A percentile compares a stretch with the other conserved stretches of the same genome.
Evolutionary conservation across 2,329 filamentous ascomycete genomes (phyloP).

Genomic region (Fusarium incarnatum): DNA sequence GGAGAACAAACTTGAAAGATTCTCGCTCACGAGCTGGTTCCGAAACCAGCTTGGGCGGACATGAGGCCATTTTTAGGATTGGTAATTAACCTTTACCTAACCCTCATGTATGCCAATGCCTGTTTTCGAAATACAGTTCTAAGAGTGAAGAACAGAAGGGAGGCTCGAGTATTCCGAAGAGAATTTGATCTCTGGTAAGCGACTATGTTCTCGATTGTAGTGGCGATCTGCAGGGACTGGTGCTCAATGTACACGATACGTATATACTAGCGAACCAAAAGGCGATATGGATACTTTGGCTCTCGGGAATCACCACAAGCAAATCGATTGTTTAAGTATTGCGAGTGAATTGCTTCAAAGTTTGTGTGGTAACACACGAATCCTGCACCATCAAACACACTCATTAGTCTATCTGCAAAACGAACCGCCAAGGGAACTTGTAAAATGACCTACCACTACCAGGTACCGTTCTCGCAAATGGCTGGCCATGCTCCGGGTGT

Average conservation of each 20-base stretch:
- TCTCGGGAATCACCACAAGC: neutral
- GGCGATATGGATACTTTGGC: neutral
- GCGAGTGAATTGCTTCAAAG: neutral
- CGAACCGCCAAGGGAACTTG: neutral
- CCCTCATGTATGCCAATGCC: neutral
- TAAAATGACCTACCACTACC: neutral
- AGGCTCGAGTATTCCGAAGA: neutral
- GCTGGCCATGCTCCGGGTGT: conserved; percentile 6
- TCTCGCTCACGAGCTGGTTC: conserved; percentile 31
- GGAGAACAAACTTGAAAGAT: conserved; percentile 30
- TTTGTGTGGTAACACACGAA: conserved; percentile 2
- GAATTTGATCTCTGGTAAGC: neutral
- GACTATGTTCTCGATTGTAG: neutral
- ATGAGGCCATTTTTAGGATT: conserved; percentile 13
- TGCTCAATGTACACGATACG: neutral
- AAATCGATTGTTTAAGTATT: neutral
- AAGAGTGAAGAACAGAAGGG: neutral
- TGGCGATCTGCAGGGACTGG: neutral
- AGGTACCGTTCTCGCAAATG: conserved; percentile 2
- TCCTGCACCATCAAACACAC: neutral
- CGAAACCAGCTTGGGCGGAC: conserved; percentile 17
- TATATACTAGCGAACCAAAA: neutral
- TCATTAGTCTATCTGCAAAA: neutral
- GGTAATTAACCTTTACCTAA: neutral
- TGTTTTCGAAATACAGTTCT: neutral